These are phyloP conservation scores for Gastrodia elata DNA, from an alignment of 106 monocot species.

Conservation along the genomic window DNA sequence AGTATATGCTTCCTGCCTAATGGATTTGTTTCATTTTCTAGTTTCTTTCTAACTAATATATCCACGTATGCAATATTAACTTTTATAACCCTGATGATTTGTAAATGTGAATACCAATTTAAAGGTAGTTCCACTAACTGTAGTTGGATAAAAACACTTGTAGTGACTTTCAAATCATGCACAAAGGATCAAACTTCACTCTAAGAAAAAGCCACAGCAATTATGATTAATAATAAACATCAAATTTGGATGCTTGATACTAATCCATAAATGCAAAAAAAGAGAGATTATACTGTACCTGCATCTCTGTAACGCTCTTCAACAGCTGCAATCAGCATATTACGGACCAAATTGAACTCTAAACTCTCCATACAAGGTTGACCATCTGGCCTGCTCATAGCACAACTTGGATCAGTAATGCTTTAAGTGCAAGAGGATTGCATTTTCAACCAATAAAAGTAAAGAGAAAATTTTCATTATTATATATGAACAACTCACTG, in stretches of 20 bases:
- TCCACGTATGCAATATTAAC: background rate
- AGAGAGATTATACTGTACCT: slow-evolving; percentile 23
- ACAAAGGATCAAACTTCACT: background rate
- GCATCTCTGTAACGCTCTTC: slow-evolving; percentile 86
- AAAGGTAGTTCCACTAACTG: too few species aligned
- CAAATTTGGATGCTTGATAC: background rate
- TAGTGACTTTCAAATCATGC: background rate
- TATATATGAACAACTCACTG: too few species aligned
- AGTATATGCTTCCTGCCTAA: background rate
- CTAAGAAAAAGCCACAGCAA: background rate
- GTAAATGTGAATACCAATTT: too few species aligned
- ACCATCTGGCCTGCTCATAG: slow-evolving; percentile 43
- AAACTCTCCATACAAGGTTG: slow-evolving; percentile 55
- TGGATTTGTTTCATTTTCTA: background rate
- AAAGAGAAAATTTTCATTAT: background rate
- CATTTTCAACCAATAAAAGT: background rate
- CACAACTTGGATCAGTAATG: background rate
- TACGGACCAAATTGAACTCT: slow-evolving; percentile 60
- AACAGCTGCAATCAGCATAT: slow-evolving; percentile 72
- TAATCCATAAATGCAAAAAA: background rate
- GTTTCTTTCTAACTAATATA: background rate
- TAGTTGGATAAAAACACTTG: too few species aligned
- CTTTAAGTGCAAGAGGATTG: too few species aligned
- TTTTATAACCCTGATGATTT: too few species aligned
- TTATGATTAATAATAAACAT: background rate